Evolutionary conservation across 306 rosid species (phyloP).

Genomic region (Vicia villosa): DNA sequence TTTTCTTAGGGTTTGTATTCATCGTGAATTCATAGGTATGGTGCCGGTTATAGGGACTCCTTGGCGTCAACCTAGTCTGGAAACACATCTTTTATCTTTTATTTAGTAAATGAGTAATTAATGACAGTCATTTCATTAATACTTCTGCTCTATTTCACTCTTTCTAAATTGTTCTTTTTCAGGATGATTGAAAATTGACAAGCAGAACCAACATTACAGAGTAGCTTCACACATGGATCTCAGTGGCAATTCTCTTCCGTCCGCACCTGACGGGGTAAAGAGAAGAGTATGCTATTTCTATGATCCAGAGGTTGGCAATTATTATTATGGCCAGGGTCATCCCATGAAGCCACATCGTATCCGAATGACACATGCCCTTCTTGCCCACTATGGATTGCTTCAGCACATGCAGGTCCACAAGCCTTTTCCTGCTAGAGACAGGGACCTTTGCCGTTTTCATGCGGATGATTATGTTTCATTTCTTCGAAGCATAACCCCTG

Average conservation of each 20-base stretch:
- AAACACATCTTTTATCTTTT: no score
- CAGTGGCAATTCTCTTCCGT: conserved; percentile 62
- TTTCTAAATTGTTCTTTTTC: background rate
- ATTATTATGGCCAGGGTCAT: conserved; percentile 91
- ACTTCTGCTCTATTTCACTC: background rate
- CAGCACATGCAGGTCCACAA: conserved; percentile 87
- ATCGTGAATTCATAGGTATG: no score
- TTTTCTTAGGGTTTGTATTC: no score
- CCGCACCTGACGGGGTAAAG: conserved; percentile 82
- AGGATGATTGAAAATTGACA: conserved; percentile 32
- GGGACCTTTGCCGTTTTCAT: conserved; percentile 83
- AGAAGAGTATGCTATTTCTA: conserved; percentile 80
- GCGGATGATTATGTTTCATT: conserved; percentile 87
- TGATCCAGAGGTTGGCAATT: conserved; percentile 89
- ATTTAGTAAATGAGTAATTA: no score
- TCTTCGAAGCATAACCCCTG: conserved; percentile 79
- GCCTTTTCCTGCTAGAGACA: conserved; percentile 88
- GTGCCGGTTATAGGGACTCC: no score
- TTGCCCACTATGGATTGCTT: conserved; percentile 84
- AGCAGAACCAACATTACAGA: conserved; percentile 9
- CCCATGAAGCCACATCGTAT: conserved; percentile 97
- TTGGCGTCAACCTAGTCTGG: no score
- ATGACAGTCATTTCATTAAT: no score
- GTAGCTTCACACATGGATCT: conserved; percentile 3
- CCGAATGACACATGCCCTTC: conserved; percentile 87